Evolutionary conservation across 2,329 filamentous ascomycete genomes (phyloP).

Genomic region (Sclerotinia sclerotiorum): DNA sequence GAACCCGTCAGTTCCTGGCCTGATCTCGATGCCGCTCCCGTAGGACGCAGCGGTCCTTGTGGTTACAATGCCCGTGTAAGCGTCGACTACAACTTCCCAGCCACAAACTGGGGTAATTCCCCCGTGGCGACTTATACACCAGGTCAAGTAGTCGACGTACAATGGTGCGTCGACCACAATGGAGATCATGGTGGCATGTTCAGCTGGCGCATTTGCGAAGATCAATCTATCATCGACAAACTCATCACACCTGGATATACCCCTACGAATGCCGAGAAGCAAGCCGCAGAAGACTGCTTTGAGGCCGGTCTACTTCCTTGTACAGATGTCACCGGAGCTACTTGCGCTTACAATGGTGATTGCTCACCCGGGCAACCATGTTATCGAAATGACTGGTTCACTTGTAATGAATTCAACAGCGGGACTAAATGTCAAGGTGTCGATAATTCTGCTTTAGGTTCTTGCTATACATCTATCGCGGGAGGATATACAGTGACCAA

Average conservation of each 20-base stretch:
- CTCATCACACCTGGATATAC: conserved; percentile 49
- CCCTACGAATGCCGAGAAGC: conserved; percentile 53
- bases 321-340: conserved; percentile 51
- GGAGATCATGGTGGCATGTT: conserved; percentile 59
- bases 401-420: conserved; percentile 49
- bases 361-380: conserved; percentile 48
- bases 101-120: conserved; percentile 44
- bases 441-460: neutral
- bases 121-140: conserved; percentile 48
- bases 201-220: conserved; percentile 53
- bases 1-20: conserved; percentile 55
- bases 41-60: conserved; percentile 52
- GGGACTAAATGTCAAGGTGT: conserved; percentile 37
- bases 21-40: conserved; percentile 46
- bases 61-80: conserved; percentile 55
- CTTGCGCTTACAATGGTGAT: conserved; percentile 51
- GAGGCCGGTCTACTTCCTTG: conserved; percentile 49
- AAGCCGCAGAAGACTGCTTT: conserved; percentile 55
- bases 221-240: conserved; percentile 52
- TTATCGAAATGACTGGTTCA: conserved; percentile 55
- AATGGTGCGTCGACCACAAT: conserved; percentile 58
- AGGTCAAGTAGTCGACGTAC: conserved; percentile 50
- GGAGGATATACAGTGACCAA: conserved; percentile 3
- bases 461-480: neutral
- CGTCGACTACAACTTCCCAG: conserved; percentile 42